Evolutionary conservation across 2,329 filamentous ascomycete species (phyloP).

Genomic region (Raffaelea albimanens): DNA sequence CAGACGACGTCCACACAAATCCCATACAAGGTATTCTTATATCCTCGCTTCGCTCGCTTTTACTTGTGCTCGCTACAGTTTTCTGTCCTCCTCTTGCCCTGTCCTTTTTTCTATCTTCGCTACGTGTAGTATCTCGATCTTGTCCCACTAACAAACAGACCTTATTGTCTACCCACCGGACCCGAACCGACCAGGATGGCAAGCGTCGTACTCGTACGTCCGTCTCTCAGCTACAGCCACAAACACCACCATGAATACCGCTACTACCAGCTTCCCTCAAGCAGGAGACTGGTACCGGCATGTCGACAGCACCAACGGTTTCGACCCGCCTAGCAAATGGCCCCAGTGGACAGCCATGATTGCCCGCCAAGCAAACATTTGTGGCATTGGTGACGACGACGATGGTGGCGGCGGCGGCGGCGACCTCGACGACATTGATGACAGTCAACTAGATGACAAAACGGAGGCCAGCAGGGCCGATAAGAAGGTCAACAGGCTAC

Average conservation of each 20-base stretch:
- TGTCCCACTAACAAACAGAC: neutral
- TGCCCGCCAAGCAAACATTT: conserved; percentile 29
- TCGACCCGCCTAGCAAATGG: conserved; percentile 10
- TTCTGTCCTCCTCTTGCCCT: neutral
- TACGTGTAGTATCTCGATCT: neutral
- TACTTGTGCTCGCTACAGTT: too few relatives aligned
- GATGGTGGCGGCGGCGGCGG: conserved; percentile 11
- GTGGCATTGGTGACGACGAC: conserved; percentile 13
- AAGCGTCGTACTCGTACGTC: conserved; percentile 41
- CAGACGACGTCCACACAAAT: conserved; percentile 23
- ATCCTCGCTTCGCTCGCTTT: neutral
- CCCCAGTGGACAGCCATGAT: conserved; percentile 41
- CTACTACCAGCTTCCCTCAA: too few relatives aligned
- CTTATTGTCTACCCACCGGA: conserved; percentile 31
- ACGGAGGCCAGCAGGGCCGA: too few relatives aligned
- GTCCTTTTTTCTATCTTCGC: neutral
- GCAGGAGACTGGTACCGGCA: conserved; percentile 39
- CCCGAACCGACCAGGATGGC: conserved; percentile 17
- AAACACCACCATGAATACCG: conserved; percentile 19
- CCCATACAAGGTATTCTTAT: conserved; percentile 33
- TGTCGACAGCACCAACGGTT: conserved; percentile 26
- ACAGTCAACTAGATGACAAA: neutral
- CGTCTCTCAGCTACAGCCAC: conserved; percentile 42
- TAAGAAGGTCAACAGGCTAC: too few relatives aligned
- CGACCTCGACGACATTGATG: conserved; percentile 11